Percentiles rank a stretch among this genome's conserved stretches.
Evolutionary conservation across 75 land plant species (phyloP).

Genomic region (Isoetes taiwanensis): DNA sequence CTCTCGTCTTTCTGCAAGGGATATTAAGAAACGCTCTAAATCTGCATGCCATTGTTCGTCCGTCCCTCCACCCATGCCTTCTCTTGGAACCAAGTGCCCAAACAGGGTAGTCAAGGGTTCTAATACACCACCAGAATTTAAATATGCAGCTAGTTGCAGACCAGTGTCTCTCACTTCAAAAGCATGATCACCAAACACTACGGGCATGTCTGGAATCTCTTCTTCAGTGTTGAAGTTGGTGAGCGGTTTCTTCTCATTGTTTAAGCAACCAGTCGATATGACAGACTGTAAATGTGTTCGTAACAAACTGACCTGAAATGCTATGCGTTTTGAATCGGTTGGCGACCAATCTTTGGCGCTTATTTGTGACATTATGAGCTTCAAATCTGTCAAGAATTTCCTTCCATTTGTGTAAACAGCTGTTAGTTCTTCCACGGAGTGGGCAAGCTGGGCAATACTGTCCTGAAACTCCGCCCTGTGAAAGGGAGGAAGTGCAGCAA

Average conservation of each 20-base stretch:
- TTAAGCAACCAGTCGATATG: slow-evolving; percentile 8
- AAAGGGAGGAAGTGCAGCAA: slow-evolving; percentile 29
- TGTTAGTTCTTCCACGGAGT: slow-evolving; percentile 10
- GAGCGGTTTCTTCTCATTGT: slow-evolving; percentile 7
- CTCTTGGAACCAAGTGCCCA: slow-evolving; percentile 7
- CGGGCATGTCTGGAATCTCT: neutral
- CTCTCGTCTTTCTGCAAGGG: slow-evolving; percentile 12
- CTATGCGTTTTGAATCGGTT: slow-evolving; percentile 18
- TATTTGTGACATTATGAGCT: slow-evolving; percentile 27
- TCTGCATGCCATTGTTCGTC: slow-evolving; percentile 20
- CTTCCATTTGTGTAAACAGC: slow-evolving; percentile 9
- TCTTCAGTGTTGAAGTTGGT: slow-evolving; percentile 11
- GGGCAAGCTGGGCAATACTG: slow-evolving; percentile 10
- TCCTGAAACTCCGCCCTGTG: slow-evolving; percentile 13
- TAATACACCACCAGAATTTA: too few relatives aligned
- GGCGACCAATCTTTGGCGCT: slow-evolving; percentile 29
- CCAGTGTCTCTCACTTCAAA: slow-evolving; percentile 3
- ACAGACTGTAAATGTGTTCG: slow-evolving; percentile 9
- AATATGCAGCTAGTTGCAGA: too few relatives aligned
- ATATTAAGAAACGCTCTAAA: slow-evolving; percentile 11
- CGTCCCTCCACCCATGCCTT: neutral
- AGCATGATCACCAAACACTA: neutral
- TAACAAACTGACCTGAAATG: slow-evolving; percentile 10
- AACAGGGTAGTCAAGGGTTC: slow-evolving; percentile 1
- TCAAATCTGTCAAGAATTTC: slow-evolving; percentile 20